Evolutionary conservation across 495 filamentous ascomycete genomes (phyloP), one percentile per base, ranked within the genome.

Genomic region (Venustampulla echinocandica): DNA sequence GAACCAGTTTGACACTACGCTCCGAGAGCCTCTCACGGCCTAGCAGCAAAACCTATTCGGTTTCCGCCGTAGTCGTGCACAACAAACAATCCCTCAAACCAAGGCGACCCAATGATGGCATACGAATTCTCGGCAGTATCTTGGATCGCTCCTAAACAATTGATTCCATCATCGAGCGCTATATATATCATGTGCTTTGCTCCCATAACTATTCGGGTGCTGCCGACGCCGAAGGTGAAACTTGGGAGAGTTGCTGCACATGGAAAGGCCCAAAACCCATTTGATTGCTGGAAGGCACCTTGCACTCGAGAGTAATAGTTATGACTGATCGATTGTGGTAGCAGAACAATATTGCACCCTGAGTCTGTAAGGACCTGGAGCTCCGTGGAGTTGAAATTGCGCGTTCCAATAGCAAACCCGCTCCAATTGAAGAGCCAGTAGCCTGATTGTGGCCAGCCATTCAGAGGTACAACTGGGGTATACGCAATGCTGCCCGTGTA

Each of bases 11-110:
- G n/a, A n/a, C n/a, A n/a, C n/a, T n/a, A n/a, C n/a, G n/a, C n/a
- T n/a, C n/a, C n/a, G n/a, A n/a, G n/a, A n/a, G n/a, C n/a, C n/a
- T n/a, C n/a, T 10, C 24, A 24, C 13, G 10, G 20, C 5, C 40
- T n/a, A 18, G n/a, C 13, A 28, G 82, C 82, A 62, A 85, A 80
- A 7, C 82, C 84, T 36, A 87, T 60, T 42, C 68, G 60, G 18
- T 75, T 75, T 5, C 61, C 68, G 23, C 65, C 65, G 24, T 68
- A 66, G 42, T 88, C 77, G 54, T 87, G 87, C 1, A 92, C 80
- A 10, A 83, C 82, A 57, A 84, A 87, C 52, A 85, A 76, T 38
- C 73, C 71, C 72, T 89, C 86, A 46, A 89, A 69, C 55, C 84
- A 84, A 41, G 86, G 71, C 47, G 87, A 82, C 37, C 84, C 84